Conservation (phyloP, 768 basidiomycete genomes). For the Megacollybia marginata region DNA sequence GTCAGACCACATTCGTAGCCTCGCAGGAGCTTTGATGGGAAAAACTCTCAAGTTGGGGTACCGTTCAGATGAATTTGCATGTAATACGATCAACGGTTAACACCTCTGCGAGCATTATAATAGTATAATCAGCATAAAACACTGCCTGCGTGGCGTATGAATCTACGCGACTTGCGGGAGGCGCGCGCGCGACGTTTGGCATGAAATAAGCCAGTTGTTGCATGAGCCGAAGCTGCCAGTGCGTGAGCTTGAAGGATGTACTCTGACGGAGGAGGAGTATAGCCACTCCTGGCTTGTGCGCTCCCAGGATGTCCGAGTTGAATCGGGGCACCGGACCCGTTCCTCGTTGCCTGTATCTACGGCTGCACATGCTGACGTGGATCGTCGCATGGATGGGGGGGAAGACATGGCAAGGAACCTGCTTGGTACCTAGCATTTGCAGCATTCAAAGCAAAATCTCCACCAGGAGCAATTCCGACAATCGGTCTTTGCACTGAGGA, state of each 20-base stretch:
- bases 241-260: constrained; percentile 56
- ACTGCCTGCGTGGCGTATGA: too few species aligned
- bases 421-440: constrained; percentile 2
- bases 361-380: neutral
- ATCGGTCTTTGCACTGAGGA: neutral
- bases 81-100: too few species aligned
- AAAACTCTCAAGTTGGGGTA: too few species aligned
- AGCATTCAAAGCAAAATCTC: constrained; percentile 6
- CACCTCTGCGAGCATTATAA: too few species aligned
- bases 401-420: neutral
- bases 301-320: constrained; percentile 13
- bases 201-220: constrained; percentile 2
- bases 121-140: too few species aligned
- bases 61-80: too few species aligned
- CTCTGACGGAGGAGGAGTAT: constrained; percentile 63
- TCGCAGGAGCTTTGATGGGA: too few species aligned
- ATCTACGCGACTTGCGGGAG: constrained; percentile 23
- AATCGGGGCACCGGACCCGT: neutral
- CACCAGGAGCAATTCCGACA: constrained; percentile 2
- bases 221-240: constrained; percentile 6
- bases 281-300: constrained; percentile 47
- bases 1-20: too few species aligned
- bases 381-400: neutral
- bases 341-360: neutral
- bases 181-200: constrained; percentile 21